phyloP scores from a whole-genome alignment of 371 early-diverging fungal species.

The Saksenaea vasiformis region DNA sequence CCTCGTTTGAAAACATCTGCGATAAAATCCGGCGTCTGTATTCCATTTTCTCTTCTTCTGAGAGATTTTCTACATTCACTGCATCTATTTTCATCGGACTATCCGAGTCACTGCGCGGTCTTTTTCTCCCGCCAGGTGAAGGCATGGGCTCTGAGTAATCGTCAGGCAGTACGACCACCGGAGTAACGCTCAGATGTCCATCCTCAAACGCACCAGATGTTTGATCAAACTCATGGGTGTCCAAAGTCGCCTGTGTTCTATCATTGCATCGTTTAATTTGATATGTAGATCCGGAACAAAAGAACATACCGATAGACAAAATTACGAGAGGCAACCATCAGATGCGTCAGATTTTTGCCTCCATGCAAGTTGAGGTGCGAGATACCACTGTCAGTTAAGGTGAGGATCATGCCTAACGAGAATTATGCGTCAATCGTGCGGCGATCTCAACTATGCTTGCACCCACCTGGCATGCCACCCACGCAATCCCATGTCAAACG shows the following conservation, averaged over 20 bases:
- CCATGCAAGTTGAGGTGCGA: constrained; percentile 66
- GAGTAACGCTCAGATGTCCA: constrained; percentile 64
- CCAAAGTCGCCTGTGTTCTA: constrained; percentile 49
- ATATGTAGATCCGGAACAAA: background rate
- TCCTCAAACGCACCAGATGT: constrained; percentile 48
- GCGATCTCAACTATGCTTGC: background rate
- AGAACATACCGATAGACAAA: constrained; percentile 68
- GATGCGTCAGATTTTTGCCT: constrained; percentile 79
- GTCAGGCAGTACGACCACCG: constrained; percentile 62
- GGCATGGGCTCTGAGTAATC: constrained; percentile 19
- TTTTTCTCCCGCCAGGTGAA: constrained; percentile 21
- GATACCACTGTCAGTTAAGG: constrained; percentile 79
- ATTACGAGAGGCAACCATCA: constrained; percentile 78
- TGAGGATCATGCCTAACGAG: constrained; percentile 80
- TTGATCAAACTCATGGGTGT: constrained; percentile 47
- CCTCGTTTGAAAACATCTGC: constrained; percentile 49
- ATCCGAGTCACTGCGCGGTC: background rate
- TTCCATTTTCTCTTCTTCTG: constrained; percentile 23
- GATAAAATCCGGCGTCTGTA: constrained; percentile 37
- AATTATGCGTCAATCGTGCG: background rate
- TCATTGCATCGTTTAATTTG: background rate
- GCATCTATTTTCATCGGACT: background rate
- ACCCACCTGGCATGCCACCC: constrained; percentile 88
- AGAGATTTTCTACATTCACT: background rate
- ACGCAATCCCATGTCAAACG: constrained; percentile 77